phyloP scores from a whole-genome alignment of 371 early-diverging fungal species.

The Mortierella sp. region DNA sequence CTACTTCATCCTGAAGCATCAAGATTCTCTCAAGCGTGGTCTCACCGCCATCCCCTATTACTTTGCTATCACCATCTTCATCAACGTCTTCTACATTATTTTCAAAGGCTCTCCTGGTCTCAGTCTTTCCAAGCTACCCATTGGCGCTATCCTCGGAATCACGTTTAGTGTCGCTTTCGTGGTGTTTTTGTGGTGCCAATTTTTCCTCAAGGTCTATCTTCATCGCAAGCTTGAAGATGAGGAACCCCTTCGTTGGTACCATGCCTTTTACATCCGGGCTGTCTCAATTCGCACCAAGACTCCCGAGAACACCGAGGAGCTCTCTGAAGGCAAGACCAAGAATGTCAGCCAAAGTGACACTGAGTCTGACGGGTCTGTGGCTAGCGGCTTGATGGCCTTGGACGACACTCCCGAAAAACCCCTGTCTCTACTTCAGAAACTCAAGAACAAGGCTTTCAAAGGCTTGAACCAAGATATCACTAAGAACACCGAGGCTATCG shows the following conservation, averaged over 20 bases:
- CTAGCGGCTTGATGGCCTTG: constrained; percentile 24
- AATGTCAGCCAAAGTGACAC: background rate
- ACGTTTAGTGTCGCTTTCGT: constrained; percentile 33
- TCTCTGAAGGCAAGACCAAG: background rate
- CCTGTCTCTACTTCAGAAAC: constrained; percentile 18
- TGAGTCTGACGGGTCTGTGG: constrained; percentile 22
- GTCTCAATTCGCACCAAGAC: constrained; percentile 27
- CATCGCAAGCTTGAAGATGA: constrained; percentile 69
- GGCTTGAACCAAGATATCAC: constrained; percentile 74
- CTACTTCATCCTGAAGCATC: constrained; percentile 67
- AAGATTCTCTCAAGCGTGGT: constrained; percentile 81
- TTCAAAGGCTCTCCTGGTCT: constrained; percentile 76
- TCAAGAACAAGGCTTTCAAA: constrained; percentile 42
- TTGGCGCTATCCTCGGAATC: constrained; percentile 56
- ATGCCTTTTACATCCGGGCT: constrained; percentile 57
- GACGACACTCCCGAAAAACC: constrained; percentile 13
- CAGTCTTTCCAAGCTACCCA: constrained; percentile 53
- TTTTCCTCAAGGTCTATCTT: constrained; percentile 76
- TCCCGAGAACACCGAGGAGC: constrained; percentile 18
- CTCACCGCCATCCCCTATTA: constrained; percentile 82
- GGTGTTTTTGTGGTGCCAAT: constrained; percentile 64
- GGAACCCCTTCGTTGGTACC: constrained; percentile 79
- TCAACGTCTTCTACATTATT: constrained; percentile 80
- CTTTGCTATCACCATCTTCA: constrained; percentile 76
- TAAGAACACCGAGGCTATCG: constrained; percentile 60